A percentile compares a stretch with the other conserved stretches of the same genome.
Conservation (phyloP, 768 basidiomycete genomes). For the Lactifluus pinguis region DNA sequence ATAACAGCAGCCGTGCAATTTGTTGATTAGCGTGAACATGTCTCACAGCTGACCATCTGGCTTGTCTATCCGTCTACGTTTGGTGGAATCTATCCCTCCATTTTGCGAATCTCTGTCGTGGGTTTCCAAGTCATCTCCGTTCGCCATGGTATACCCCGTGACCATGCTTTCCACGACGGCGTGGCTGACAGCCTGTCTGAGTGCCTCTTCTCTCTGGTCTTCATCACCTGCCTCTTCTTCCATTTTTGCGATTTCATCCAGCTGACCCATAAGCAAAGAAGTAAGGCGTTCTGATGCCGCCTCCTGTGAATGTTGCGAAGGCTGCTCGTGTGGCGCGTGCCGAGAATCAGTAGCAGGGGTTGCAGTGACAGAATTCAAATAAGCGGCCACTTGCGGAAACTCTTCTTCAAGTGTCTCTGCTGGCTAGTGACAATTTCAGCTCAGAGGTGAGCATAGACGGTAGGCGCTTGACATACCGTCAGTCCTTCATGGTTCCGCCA, state of each 20-base stretch:
- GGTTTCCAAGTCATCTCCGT: constrained; percentile 17
- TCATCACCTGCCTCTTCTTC: constrained; percentile 49
- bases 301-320: constrained; percentile 63
- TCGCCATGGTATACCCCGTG: constrained; percentile 48
- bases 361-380: constrained; percentile 37
- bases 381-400: constrained; percentile 56
- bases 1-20: background rate
- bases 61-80: constrained; percentile 9
- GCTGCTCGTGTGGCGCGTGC: constrained; percentile 23
- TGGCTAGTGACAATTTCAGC: constrained; percentile 37
- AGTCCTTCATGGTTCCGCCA: constrained; percentile 62
- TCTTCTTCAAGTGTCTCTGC: constrained; percentile 63
- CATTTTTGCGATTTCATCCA: constrained; percentile 58
- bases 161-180: constrained; percentile 60
- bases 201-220: constrained; percentile 46
- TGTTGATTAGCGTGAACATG: background rate
- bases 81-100: constrained; percentile 2
- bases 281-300: constrained; percentile 63
- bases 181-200: constrained; percentile 50
- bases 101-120: background rate
- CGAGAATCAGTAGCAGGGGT: constrained; percentile 21
- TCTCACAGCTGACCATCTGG: background rate
- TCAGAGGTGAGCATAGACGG: background rate
- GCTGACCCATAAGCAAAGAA: constrained; percentile 51
- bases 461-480: constrained; percentile 44